Conservation (phyloP, 2,329 filamentous ascomycete genomes). For the Calonectria pseudoturangicola region DNA sequence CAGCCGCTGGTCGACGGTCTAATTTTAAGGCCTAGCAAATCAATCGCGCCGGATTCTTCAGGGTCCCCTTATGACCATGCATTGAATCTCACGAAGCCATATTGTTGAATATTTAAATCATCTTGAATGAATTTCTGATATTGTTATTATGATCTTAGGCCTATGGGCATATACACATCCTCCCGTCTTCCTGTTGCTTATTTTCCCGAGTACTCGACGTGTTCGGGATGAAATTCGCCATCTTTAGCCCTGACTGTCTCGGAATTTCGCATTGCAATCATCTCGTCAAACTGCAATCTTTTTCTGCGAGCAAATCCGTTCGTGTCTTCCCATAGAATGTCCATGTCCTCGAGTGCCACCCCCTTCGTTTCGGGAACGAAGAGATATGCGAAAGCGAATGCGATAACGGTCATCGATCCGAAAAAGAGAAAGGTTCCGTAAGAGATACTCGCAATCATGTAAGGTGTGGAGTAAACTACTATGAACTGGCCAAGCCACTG, state of each 20-base stretch:
- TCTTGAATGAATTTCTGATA: too few relatives aligned
- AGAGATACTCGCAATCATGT: slow-evolving; percentile 53
- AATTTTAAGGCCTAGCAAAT: too few relatives aligned
- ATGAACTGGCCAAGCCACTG: slow-evolving; percentile 59
- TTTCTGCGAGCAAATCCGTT: slow-evolving; percentile 31
- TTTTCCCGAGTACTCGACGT: neutral
- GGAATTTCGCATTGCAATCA: slow-evolving; percentile 16
- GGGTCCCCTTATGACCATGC: too few relatives aligned
- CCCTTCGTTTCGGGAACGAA: slow-evolving; percentile 53
- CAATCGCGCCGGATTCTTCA: too few relatives aligned
- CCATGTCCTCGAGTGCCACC: slow-evolving; percentile 53
- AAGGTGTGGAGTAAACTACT: slow-evolving; percentile 55
- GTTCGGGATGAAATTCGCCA: neutral
- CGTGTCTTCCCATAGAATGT: slow-evolving; percentile 47
- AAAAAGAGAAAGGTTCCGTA: slow-evolving; percentile 46
- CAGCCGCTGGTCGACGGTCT: too few relatives aligned
- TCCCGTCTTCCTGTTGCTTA: neutral
- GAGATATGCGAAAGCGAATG: slow-evolving; percentile 41
- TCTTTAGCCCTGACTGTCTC: neutral
- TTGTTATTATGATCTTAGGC: too few relatives aligned
- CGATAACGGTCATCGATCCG: slow-evolving; percentile 42
- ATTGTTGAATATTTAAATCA: too few relatives aligned
- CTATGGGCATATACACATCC: neutral
- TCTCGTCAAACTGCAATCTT: slow-evolving; percentile 25
- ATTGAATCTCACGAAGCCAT: too few relatives aligned